phyloP scores from a whole-genome alignment of 768 basidiomycete genomes.

The Naganishia vaughanmartiniae region DNA sequence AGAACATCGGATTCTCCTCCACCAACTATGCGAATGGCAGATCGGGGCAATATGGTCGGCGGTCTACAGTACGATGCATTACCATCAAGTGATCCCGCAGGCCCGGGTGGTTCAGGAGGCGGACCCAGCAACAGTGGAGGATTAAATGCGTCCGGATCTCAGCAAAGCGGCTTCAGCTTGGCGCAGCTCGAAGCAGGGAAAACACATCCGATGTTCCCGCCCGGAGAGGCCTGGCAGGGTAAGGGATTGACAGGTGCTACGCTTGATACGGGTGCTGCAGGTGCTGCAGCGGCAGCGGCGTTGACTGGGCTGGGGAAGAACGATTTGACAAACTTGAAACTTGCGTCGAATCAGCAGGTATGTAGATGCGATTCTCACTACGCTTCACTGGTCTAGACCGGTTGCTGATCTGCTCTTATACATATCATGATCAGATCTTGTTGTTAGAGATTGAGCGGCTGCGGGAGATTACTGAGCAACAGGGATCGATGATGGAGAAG shows the following conservation, averaged over 20 bases:
- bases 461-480: conserved; percentile 46
- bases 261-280: conserved; percentile 21
- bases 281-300: conserved; percentile 2
- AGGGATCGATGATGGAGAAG: conserved; percentile 43
- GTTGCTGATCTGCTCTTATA: background rate
- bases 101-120: conserved; percentile 3
- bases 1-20: conserved; percentile 4
- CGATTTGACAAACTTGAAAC: conserved; percentile 48
- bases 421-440: conserved; percentile 34
- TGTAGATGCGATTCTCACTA: conserved; percentile 22
- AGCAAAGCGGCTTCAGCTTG: conserved; percentile 14
- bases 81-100: conserved; percentile 1
- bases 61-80: conserved; percentile 25
- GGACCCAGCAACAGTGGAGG: background rate
- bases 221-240: conserved; percentile 21
- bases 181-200: conserved; percentile 29
- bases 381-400: background rate
- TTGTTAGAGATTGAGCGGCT: conserved; percentile 46
- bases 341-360: conserved; percentile 48
- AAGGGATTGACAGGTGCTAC: conserved; percentile 35
- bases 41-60: conserved; percentile 23
- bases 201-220: conserved; percentile 9
- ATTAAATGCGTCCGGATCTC: background rate
- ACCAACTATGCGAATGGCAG: conserved; percentile 14
- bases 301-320: conserved; percentile 19